Evolutionary conservation across 2,329 filamentous ascomycete genomes (phyloP).

Genomic region (Chrysoporthe austroafricana): DNA sequence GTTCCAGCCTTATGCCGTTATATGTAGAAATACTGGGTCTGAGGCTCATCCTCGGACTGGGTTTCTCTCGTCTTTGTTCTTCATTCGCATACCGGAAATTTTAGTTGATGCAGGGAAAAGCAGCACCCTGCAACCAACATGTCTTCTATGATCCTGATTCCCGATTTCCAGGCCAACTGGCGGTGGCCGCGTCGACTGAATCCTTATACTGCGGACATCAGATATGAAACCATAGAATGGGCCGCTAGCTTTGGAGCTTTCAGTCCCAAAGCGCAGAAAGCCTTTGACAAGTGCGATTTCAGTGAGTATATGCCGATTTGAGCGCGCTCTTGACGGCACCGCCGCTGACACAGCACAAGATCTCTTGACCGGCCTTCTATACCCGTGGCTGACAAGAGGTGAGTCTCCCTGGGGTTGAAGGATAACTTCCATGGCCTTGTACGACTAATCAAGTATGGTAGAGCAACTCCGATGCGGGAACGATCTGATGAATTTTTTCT

Average conservation of each 20-base stretch:
- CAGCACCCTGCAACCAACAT: background rate
- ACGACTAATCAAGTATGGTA: background rate
- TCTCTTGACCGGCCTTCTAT: conserved; percentile 29
- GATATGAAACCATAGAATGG: conserved; percentile 28
- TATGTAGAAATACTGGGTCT: background rate
- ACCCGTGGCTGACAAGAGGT: conserved; percentile 27
- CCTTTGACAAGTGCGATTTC: conserved; percentile 32
- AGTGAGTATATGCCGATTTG: conserved; percentile 11
- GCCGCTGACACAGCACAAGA: conserved; percentile 11
- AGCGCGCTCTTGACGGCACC: background rate
- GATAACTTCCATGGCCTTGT: background rate
- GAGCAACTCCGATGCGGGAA: conserved; percentile 29
- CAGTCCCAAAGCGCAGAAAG: conserved; percentile 26
- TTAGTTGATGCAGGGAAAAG: background rate
- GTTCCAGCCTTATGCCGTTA: background rate
- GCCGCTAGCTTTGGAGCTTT: conserved; percentile 30
- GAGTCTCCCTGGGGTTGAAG: background rate
- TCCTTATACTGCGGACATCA: conserved; percentile 21
- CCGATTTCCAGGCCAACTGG: conserved; percentile 28
- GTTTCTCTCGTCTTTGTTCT: background rate
- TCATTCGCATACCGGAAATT: background rate
- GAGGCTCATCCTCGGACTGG: background rate
- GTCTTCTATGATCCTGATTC: conserved; percentile 16
- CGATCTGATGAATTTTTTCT: conserved; percentile 37
- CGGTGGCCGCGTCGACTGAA: conserved; percentile 31